Conservation (phyloP, 108 stramenopile species). For the Cyclotella kingstonii region DNA sequence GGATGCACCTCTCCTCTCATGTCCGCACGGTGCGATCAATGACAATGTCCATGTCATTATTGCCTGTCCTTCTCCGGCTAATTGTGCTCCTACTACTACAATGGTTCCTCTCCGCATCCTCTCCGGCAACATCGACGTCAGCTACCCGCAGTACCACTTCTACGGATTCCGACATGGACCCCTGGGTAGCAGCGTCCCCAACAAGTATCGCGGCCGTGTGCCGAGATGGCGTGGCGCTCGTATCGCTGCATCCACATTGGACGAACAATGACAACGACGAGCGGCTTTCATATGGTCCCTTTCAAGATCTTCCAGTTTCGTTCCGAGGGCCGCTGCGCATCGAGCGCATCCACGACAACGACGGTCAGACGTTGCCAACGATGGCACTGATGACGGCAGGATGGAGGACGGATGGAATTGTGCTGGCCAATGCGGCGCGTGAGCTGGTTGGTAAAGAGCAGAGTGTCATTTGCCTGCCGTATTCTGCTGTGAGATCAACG, state of each 20-base stretch:
- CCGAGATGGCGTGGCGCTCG: constrained; percentile 55
- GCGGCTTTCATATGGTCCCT: background rate
- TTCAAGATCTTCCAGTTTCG: constrained; percentile 48
- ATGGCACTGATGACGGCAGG: constrained; percentile 65
- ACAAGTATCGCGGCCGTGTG: constrained; percentile 66
- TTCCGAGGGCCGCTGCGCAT: constrained; percentile 71
- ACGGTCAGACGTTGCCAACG: background rate
- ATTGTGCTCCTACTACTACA: too few species aligned
- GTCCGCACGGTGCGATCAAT: too few species aligned
- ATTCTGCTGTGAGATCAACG: constrained; percentile 1
- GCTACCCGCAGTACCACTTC: background rate
- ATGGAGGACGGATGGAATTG: constrained; percentile 72
- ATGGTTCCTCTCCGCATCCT: too few species aligned
- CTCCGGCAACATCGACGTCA: background rate
- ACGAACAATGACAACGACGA: constrained; percentile 5
- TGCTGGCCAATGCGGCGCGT: constrained; percentile 45
- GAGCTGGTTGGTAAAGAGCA: constrained; percentile 52
- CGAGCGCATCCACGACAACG: constrained; percentile 41
- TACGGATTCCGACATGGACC: constrained; percentile 31
- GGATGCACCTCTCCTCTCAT: too few species aligned
- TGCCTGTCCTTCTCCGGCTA: too few species aligned
- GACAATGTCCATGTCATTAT: too few species aligned
- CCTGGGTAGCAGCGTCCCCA: constrained; percentile 59
- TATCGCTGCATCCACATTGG: constrained; percentile 51
- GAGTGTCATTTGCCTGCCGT: constrained; percentile 42